A percentile compares a stretch with the other conserved stretches of the same genome.
Conservation (phyloP, 2,329 filamentous ascomycete species). For the Seiridium unicorne region DNA sequence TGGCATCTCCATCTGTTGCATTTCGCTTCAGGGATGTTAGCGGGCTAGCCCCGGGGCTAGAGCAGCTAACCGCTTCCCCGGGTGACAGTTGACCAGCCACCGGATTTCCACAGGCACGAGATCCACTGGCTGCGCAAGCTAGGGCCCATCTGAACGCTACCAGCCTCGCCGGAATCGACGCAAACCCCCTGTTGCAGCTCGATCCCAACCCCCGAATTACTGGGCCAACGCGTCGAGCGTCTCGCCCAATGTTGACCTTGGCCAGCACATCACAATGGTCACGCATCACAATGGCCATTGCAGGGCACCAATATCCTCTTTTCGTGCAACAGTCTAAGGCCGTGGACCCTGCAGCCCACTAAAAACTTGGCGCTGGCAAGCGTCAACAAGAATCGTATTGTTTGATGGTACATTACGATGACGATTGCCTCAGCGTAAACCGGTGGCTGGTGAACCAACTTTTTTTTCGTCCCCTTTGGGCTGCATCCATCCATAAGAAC, state of each 20-base stretch:
- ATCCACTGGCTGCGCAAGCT: not conserved
- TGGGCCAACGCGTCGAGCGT: not conserved
- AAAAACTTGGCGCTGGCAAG: not conserved
- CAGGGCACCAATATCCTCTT: not conserved
- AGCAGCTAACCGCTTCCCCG: not conserved
- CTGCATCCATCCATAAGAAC: conserved; percentile 15
- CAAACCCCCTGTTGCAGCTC: not conserved
- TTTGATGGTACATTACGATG: not conserved
- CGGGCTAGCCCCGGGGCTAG: not conserved
- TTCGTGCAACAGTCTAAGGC: not conserved
- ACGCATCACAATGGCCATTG: not conserved
- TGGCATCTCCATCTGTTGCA: not conserved
- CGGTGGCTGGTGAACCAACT: conserved; percentile 6
- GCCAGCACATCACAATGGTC: conserved; percentile 3
- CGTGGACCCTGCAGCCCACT: not conserved
- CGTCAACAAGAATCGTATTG: not conserved
- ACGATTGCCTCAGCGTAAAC: not conserved
- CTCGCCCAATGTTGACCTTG: not conserved
- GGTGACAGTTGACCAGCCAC: not conserved
- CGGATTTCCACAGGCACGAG: not conserved
- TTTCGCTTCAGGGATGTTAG: conserved; percentile 3
- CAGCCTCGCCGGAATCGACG: not conserved
- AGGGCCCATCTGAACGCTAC: not conserved
- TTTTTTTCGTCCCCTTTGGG: conserved; percentile 12
- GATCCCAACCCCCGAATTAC: conserved; percentile 5